A percentile compares a stretch with the other conserved stretches of the same genome.
Evolutionary conservation across 2,329 filamentous ascomycete species (phyloP).

Genomic region (Aspergillus sp.): DNA sequence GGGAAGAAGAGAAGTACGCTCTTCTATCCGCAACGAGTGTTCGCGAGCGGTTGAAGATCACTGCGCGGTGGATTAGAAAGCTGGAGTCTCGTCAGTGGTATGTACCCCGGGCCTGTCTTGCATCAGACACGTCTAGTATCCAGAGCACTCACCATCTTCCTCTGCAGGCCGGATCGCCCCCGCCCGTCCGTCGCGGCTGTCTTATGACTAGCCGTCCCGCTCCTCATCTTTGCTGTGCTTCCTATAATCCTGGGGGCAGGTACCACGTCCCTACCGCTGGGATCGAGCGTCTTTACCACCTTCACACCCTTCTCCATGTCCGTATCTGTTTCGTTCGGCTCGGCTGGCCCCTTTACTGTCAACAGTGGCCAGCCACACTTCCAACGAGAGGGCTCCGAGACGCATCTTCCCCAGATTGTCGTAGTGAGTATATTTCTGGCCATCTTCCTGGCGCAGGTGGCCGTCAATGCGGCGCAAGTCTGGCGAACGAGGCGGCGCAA

Average conservation of each 20-base stretch:
- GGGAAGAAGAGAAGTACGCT: slow-evolving; percentile 74
- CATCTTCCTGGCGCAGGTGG: slow-evolving; percentile 30
- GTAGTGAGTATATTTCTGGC: slow-evolving; percentile 31
- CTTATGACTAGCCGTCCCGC: slow-evolving; percentile 45
- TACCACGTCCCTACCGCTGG: slow-evolving; percentile 18
- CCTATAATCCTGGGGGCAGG: slow-evolving; percentile 19
- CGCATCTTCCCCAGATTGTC: slow-evolving; percentile 30
- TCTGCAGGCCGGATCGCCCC: slow-evolving; percentile 25
- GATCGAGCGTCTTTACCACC: slow-evolving; percentile 28
- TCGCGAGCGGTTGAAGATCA: slow-evolving; percentile 77
- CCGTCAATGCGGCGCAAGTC: slow-evolving; percentile 26
- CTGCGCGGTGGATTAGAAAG: slow-evolving; percentile 72
- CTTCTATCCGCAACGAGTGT: slow-evolving; percentile 73
- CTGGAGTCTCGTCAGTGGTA: slow-evolving; percentile 71
- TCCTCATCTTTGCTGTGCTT: slow-evolving; percentile 32
- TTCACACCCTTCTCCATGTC: slow-evolving; percentile 36
- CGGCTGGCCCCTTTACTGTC: slow-evolving; percentile 9
- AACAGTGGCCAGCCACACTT: slow-evolving; percentile 4
- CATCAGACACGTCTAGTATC: slow-evolving; percentile 2
- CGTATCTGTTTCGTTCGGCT: slow-evolving; percentile 32
- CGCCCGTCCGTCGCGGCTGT: slow-evolving; percentile 34
- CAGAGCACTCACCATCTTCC: slow-evolving; percentile 12
- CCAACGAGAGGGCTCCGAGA: slow-evolving; percentile 11
- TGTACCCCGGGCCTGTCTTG: slow-evolving; percentile 33
- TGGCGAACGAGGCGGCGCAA: slow-evolving; percentile 22